Percentiles rank a stretch among this genome's conserved stretches.
Evolutionary conservation across 345 rosid genomes (phyloP).

Genomic region (Cochlearia excelsa): DNA sequence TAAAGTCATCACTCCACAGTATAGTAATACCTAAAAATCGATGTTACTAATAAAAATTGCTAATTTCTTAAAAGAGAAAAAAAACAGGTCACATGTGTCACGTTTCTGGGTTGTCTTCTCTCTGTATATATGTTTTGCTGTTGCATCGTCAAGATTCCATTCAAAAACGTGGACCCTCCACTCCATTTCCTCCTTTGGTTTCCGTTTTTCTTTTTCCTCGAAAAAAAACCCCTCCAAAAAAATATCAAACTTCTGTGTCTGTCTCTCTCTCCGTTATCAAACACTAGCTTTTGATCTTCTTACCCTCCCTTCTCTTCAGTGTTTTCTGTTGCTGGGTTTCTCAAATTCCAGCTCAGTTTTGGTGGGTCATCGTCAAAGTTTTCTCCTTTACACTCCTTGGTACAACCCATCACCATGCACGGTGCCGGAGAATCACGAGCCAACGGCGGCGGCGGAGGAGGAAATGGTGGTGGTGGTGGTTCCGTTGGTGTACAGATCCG

Average conservation of each 20-base stretch:
- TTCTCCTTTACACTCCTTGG: constrained; percentile 31
- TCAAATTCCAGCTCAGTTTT: constrained; percentile 10
- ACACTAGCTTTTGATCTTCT: neutral
- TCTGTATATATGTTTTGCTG: neutral
- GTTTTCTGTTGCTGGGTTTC: constrained; percentile 14
- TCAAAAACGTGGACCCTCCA: constrained; percentile 30
- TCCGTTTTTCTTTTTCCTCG: constrained; percentile 24
- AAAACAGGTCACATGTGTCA: constrained; percentile 27
- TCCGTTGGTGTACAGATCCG: constrained; percentile 39
- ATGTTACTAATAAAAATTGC: too few relatives aligned
- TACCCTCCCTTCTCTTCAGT: neutral
- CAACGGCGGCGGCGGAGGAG: constrained; percentile 1
- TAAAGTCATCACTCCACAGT: too few relatives aligned
- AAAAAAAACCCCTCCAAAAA: neutral
- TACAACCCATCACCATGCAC: constrained; percentile 25
- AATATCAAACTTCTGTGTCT: constrained; percentile 5
- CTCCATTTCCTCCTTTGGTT: constrained; percentile 22
- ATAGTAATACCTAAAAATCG: too few relatives aligned
- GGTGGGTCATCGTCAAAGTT: constrained; percentile 33
- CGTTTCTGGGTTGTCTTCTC: constrained; percentile 12
- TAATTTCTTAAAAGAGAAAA: neutral
- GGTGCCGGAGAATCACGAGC: constrained; percentile 25
- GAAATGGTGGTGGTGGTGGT: constrained; percentile 17
- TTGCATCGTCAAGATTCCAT: constrained; percentile 28
- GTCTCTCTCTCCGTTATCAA: neutral